Conservation (phyloP, 441 rosid genomes). For the Jatropha podagrica region DNA sequence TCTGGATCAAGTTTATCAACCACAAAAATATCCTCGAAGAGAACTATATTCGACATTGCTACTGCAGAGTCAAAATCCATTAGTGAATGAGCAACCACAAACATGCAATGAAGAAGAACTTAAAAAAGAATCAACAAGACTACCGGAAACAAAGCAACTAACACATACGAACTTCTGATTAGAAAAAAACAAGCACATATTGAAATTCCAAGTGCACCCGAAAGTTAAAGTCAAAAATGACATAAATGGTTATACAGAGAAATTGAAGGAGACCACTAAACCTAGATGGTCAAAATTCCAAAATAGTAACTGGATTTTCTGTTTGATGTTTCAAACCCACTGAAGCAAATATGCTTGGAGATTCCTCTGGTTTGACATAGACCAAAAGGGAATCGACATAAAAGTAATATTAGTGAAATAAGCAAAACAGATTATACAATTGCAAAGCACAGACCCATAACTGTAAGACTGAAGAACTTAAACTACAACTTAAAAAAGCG, state of each 20-base stretch:
- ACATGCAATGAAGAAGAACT: neutral
- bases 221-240: no score
- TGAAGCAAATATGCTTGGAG: neutral
- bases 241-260: neutral
- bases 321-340: neutral
- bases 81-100: conserved; percentile 1
- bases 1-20: conserved; percentile 55
- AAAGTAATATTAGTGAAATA: neutral
- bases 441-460: no score
- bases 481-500: neutral
- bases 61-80: conserved; percentile 3
- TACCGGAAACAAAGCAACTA: neutral
- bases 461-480: neutral
- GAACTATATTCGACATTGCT: conserved; percentile 30
- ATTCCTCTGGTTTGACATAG: neutral
- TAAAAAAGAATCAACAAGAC: neutral
- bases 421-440: no score
- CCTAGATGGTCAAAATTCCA: neutral
- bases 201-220: no score
- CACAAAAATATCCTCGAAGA: conserved; percentile 59
- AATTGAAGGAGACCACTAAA: neutral
- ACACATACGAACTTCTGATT: neutral
- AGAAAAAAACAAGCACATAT: no score
- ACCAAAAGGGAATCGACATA: neutral
- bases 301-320: neutral